Evolutionary conservation across 495 filamentous ascomycete species (phyloP), one percentile per base, ranked within the genome.

Genomic region (Sabuloglossum arenarium): DNA sequence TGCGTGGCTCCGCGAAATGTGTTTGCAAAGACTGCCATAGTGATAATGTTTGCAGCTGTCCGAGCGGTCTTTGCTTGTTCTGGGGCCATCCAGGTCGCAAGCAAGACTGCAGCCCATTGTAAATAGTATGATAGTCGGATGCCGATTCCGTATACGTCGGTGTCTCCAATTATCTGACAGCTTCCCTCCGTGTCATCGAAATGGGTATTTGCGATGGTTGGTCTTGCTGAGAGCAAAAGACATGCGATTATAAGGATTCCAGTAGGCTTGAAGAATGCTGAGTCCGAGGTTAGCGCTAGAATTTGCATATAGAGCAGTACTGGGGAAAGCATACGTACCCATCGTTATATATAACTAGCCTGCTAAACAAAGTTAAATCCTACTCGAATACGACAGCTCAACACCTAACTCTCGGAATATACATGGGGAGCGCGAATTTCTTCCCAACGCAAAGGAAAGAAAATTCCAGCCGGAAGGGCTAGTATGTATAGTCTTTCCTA

Each of bases 121-220:
- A 68, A 54, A 51, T 70, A 70, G 52, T 70, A 65, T 28, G 68
- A 68, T 9, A 70, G 60, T 10, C 68, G 66, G 11, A 70, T 68
- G 3, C 68, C 68, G 34, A 68, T 59, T 0, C 68, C 68, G 27
- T 64, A 70, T 11, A 69, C 59, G 31, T 69, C 68, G 5, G 61
- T 29, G 24, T 69, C 62, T 12, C 67, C 67, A 3, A 8, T 21
- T 1, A 43, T 43, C 39, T 19, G 19, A 23, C 39, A 43, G n/a
- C 19, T 43, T 19, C 39, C 39, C 39, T 5, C 5, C n/a, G 1
- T 23, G 21, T 23, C 39, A 3, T 43, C 39, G n/a, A 43, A 43
- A 10, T 23, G n/a, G 21, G 39, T 43, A 2, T 43, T 43, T 43
- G 39, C 39, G 39, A 23, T 3, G 21, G 39, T 10, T 10, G 19